phyloP scores from a whole-genome alignment of 108 stramenopile genomes.

The Pseudonitzschia multiseries region DNA sequence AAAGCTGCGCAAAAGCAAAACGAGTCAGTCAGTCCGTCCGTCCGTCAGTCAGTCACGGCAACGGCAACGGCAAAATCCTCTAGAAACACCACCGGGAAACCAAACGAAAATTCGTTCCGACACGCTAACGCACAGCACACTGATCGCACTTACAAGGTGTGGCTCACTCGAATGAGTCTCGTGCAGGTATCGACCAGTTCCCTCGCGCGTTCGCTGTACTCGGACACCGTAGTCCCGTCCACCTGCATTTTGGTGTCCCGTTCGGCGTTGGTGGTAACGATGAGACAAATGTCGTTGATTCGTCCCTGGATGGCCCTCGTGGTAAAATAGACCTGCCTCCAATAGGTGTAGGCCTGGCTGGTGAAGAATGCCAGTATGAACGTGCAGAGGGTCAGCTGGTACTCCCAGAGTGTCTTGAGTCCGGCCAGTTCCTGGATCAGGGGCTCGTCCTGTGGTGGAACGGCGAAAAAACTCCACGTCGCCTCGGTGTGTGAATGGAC shows the following conservation, averaged over 20 bases:
- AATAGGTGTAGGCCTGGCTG: constrained; percentile 52
- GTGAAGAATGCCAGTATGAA: constrained; percentile 61
- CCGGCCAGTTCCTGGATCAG: constrained; percentile 41
- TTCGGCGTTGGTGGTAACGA: constrained; percentile 42
- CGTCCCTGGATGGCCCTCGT: constrained; percentile 60
- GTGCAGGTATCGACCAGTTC: constrained; percentile 45
- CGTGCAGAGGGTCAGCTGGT: constrained; percentile 50
- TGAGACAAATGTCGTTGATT: constrained; percentile 62
- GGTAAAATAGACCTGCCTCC: constrained; percentile 47
- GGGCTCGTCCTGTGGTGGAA: constrained; percentile 46
- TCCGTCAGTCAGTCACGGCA: too few relatives aligned
- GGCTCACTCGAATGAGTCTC: constrained; percentile 47
- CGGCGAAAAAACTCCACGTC: constrained; percentile 38
- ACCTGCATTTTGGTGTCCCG: constrained; percentile 11
- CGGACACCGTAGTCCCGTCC: not conserved
- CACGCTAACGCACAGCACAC: too few relatives aligned
- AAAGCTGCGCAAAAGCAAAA: constrained; percentile 21
- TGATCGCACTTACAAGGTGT: constrained; percentile 44
- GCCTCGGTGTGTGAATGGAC: constrained; percentile 27
- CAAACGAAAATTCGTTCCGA: too few relatives aligned
- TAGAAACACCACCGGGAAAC: too few relatives aligned
- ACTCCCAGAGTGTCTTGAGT: constrained; percentile 57
- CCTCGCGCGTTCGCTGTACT: constrained; percentile 34
- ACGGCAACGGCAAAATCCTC: not conserved
- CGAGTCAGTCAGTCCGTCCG: too few relatives aligned